Percentiles rank a stretch among this genome's conserved stretches.
These are phyloP conservation scores for Eucalyptus sp. DNA, from an alignment of 345 rosid genomes.

Conservation along the genomic window DNA sequence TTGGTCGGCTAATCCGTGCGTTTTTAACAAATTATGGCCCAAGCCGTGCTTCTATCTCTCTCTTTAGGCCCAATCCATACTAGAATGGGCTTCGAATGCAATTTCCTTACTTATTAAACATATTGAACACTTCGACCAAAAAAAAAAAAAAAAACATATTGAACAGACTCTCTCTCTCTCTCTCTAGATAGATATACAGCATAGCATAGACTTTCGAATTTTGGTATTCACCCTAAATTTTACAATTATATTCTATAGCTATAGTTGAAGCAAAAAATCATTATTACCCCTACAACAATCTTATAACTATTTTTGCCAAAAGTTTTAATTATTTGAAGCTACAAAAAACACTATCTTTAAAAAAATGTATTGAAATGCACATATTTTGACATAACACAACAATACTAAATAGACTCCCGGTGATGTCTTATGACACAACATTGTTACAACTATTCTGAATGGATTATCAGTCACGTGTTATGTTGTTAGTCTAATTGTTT, in stretches of 20 bases:
- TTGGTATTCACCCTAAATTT: not conserved
- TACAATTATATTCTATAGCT: not conserved
- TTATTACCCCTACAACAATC: not conserved
- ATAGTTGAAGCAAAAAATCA: not conserved
- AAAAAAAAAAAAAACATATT: too few relatives aligned
- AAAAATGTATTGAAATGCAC: too few relatives aligned
- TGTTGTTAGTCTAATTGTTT: too few relatives aligned
- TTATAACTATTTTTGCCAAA: not conserved
- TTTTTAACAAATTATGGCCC: not conserved
- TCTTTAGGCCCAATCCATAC: not conserved
- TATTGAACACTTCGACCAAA: too few relatives aligned
- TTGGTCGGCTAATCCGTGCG: not conserved
- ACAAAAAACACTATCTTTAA: too few relatives aligned
- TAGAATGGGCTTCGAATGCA: not conserved
- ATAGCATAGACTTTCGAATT: not conserved
- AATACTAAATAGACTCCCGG: too few relatives aligned
- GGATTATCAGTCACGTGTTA: too few relatives aligned
- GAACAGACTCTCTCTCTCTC: too few relatives aligned
- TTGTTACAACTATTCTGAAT: accelerated
- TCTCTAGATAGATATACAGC: not conserved
- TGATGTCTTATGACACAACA: too few relatives aligned
- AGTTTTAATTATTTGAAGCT: too few relatives aligned
- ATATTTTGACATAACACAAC: too few relatives aligned
- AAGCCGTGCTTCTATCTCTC: not conserved
- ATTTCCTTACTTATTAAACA: not conserved